phyloP scores from a whole-genome alignment of 208 protist genomes.

The Willaertia magna region DNA sequence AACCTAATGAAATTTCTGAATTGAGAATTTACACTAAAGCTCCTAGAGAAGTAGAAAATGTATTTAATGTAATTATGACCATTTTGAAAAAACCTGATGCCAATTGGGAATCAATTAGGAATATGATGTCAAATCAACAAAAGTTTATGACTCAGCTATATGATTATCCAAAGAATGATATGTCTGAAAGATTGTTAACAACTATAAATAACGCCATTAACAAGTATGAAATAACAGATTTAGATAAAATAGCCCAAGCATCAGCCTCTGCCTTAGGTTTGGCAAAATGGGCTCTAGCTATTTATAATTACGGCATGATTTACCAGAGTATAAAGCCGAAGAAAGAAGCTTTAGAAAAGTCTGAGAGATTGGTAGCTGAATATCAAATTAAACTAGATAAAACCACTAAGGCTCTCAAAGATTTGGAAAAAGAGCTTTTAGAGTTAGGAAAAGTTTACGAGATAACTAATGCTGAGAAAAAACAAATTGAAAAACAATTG shows the following conservation, averaged over 20 bases:
- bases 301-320: constrained; percentile 89
- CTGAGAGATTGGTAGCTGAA: constrained; percentile 69
- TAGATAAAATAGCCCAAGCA: constrained; percentile 49
- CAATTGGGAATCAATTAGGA: constrained; percentile 89
- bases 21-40: constrained; percentile 91
- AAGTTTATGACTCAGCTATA: constrained; percentile 88
- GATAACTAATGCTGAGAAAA: constrained; percentile 72
- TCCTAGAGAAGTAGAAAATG: constrained; percentile 75
- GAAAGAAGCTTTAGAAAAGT: constrained; percentile 79
- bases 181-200: constrained; percentile 84
- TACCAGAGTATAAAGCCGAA: constrained; percentile 92
- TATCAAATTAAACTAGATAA: constrained; percentile 82
- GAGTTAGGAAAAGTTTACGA: constrained; percentile 73
- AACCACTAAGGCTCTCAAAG: constrained; percentile 74
- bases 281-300: constrained; percentile 93
- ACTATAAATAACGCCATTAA: constrained; percentile 85
- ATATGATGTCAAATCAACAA: constrained; percentile 70
- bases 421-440: constrained; percentile 75
- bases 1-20: constrained; percentile 93
- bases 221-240: neutral
- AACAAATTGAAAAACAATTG: constrained; percentile 69
- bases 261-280: constrained; percentile 84
- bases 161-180: constrained; percentile 88
- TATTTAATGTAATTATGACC: constrained; percentile 90
- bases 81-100: constrained; percentile 71